Evolutionary conservation across 495 filamentous ascomycete species (phyloP).

Genomic region (Polyplosphaeria fusca): DNA sequence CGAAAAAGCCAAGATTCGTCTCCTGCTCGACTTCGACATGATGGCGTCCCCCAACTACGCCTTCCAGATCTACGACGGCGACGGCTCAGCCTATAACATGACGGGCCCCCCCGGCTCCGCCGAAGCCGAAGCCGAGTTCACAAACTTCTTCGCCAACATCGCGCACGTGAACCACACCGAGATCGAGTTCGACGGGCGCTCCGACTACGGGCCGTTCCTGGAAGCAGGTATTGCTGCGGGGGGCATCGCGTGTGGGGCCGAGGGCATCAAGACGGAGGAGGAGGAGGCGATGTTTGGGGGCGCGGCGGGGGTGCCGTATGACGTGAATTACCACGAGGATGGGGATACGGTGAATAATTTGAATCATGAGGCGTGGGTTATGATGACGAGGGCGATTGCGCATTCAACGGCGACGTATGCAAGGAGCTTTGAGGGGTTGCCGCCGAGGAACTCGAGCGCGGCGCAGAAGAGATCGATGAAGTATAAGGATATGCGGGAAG

Average conservation of each 20-base stretch:
- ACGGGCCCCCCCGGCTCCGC: constrained; percentile 63
- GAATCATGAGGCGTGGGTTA: constrained; percentile 56
- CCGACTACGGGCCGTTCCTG: constrained; percentile 69
- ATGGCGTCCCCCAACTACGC: constrained; percentile 70
- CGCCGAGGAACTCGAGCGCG: constrained; percentile 18
- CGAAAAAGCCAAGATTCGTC: constrained; percentile 56
- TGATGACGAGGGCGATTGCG: constrained; percentile 61
- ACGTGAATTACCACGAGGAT: constrained; percentile 61
- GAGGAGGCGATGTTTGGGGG: constrained; percentile 60
- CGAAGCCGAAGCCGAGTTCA: constrained; percentile 60
- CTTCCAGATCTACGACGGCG: constrained; percentile 68
- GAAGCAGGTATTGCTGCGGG: constrained; percentile 61
- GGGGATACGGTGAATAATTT: constrained; percentile 61
- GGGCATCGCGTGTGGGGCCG: constrained; percentile 68
- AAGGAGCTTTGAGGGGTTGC: constrained; percentile 50
- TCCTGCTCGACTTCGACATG: constrained; percentile 79
- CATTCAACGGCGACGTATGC: constrained; percentile 63
- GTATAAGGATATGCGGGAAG: constrained; percentile 3
- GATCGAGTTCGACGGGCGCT: constrained; percentile 62
- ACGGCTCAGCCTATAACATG: constrained; percentile 60
- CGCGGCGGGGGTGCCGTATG: constrained; percentile 56
- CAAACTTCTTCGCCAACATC: constrained; percentile 53
- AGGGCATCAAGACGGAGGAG: constrained; percentile 60
- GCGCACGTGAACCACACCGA: constrained; percentile 45
- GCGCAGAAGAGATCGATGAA: neutral